A percentile compares a stretch with the other conserved stretches of the same genome.
Conservation (phyloP, 129 eudicot species). For the Pseudognaphalium luteoalbum region DNA sequence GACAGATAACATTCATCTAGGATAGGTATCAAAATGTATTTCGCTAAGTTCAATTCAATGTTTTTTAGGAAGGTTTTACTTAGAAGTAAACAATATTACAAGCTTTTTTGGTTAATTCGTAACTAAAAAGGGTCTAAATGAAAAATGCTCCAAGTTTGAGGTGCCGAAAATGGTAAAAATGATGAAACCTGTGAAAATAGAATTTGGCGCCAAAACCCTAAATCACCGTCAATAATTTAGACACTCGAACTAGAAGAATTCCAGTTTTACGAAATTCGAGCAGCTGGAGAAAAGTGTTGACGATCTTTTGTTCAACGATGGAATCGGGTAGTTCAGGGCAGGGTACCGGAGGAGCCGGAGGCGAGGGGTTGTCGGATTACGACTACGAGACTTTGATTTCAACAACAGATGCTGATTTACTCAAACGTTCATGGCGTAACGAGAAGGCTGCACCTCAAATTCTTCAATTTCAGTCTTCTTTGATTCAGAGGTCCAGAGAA, state of each 20-base stretch:
- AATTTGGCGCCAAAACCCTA: not conserved
- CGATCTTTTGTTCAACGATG: conserved; percentile 20
- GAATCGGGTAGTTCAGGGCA: conserved; percentile 44
- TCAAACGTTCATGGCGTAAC: conserved; percentile 80
- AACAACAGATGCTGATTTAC: conserved; percentile 73
- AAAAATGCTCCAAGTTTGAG: not conserved
- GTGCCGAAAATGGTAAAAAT: not conserved
- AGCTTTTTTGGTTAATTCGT: too few species aligned
- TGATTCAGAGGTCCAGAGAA: conserved; percentile 66
- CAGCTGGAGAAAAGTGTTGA: not conserved
- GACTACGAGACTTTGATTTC: conserved; percentile 70
- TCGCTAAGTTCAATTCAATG: too few species aligned
- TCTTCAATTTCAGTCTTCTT: conserved; percentile 52
- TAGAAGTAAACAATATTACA: not conserved
- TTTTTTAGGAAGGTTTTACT: too few species aligned
- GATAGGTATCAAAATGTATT: too few species aligned
- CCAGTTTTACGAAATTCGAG: not conserved
- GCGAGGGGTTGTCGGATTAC: conserved; percentile 11
- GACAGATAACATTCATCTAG: too few species aligned
- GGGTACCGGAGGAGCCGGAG: conserved; percentile 29
- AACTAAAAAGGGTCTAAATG: not conserved
- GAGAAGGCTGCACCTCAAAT: conserved; percentile 90
- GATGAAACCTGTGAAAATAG: not conserved
- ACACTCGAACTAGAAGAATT: not conserved
- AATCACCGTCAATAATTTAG: not conserved